Evolutionary conservation across 2,329 filamentous ascomycete genomes (phyloP).

Genomic region (Ambrosiella beaveri): DNA sequence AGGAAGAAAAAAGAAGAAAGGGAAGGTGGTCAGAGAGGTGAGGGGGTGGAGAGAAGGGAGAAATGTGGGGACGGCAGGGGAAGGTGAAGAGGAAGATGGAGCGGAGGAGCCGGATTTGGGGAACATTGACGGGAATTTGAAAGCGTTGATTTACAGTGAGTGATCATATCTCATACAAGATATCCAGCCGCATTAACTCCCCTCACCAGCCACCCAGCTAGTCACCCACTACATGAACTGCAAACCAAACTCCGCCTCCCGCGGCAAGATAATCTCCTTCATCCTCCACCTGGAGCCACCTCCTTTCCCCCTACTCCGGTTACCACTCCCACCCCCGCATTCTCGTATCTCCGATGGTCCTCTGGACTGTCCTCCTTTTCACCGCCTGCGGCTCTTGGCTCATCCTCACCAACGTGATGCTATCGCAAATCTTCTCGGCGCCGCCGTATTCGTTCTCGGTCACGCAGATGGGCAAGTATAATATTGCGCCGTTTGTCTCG

Average conservation of each 20-base stretch:
- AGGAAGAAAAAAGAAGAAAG: neutral
- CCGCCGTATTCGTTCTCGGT: slow-evolving; percentile 23
- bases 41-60: neutral
- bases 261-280: neutral
- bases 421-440: slow-evolving; percentile 23
- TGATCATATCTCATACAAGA: neutral
- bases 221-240: neutral
- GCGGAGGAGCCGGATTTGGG: neutral
- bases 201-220: neutral
- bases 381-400: slow-evolving; percentile 22
- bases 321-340: slow-evolving; percentile 23
- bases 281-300: neutral
- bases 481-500: slow-evolving; percentile 12
- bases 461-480: slow-evolving; percentile 17
- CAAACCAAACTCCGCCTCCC: neutral
- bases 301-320: slow-evolving; percentile 18
- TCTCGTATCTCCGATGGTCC: slow-evolving; percentile 21
- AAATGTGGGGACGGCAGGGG: neutral
- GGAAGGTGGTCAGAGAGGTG: neutral
- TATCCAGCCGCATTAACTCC: neutral
- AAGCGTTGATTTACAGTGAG: neutral
- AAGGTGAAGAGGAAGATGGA: neutral
- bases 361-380: slow-evolving; percentile 24
- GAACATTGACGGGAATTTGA: neutral
- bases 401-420: slow-evolving; percentile 18